Conservation (phyloP, 2,329 filamentous ascomycete genomes). For the Xylaria digitata region DNA sequence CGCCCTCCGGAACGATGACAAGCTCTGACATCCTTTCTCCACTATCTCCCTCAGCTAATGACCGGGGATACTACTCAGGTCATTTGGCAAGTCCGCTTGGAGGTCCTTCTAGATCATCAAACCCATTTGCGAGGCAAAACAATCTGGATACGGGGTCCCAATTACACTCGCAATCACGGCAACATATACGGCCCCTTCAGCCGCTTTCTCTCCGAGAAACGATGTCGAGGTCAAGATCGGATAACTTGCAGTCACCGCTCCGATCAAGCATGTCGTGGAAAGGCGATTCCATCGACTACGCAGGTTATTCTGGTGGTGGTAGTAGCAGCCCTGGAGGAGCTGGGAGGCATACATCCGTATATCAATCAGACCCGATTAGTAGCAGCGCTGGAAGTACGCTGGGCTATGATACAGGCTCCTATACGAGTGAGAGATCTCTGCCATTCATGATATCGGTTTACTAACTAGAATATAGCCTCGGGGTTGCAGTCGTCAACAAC, state of each 20-base stretch:
- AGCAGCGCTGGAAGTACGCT: slow-evolving; percentile 56
- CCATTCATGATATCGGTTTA: background rate
- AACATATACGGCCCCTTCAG: slow-evolving; percentile 64
- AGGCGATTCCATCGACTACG: slow-evolving; percentile 68
- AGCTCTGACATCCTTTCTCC: slow-evolving; percentile 68
- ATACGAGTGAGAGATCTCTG: slow-evolving; percentile 59
- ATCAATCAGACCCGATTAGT: slow-evolving; percentile 61
- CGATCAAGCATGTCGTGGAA: slow-evolving; percentile 73
- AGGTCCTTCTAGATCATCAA: slow-evolving; percentile 61
- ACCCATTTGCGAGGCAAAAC: slow-evolving; percentile 63
- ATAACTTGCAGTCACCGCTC: slow-evolving; percentile 68
- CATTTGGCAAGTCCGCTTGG: slow-evolving; percentile 62
- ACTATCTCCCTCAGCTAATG: slow-evolving; percentile 64
- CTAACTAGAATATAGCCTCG: slow-evolving; percentile 53
- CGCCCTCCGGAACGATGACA: slow-evolving; percentile 62
- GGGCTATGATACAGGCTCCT: slow-evolving; percentile 63
- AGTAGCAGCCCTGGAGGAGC: slow-evolving; percentile 60
- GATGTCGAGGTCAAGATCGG: slow-evolving; percentile 66
- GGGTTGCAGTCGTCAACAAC: slow-evolving; percentile 61
- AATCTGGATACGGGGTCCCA: slow-evolving; percentile 60
- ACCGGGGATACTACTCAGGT: slow-evolving; percentile 65
- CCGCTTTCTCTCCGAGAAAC: slow-evolving; percentile 69
- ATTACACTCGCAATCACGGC: slow-evolving; percentile 58
- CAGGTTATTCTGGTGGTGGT: slow-evolving; percentile 59
- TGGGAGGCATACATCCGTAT: slow-evolving; percentile 62